Conservation (phyloP, 202 grass and related monocot species). For the Hordeum pubiflorum region DNA sequence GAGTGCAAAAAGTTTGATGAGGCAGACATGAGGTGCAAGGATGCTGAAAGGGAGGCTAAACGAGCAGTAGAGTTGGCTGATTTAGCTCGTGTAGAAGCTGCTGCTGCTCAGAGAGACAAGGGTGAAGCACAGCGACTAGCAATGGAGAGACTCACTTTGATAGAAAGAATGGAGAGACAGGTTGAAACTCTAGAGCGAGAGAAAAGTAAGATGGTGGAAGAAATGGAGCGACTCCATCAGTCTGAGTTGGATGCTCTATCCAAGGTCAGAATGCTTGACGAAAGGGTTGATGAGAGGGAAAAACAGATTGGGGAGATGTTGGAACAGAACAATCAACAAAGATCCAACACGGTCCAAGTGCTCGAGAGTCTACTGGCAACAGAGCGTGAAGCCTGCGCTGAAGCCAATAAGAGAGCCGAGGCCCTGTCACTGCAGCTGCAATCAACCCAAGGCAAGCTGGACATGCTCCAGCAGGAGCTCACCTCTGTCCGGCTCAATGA, state of each 20-base stretch:
- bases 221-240: constrained; percentile 62
- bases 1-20: constrained; percentile 87
- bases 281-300: constrained; percentile 78
- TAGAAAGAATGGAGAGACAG: constrained; percentile 80
- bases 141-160: constrained; percentile 69
- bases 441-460: constrained; percentile 82
- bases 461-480: constrained; percentile 84
- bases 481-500: constrained; percentile 71
- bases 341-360: constrained; percentile 88
- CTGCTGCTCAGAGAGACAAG: constrained; percentile 76
- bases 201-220: constrained; percentile 54
- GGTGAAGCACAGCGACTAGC: constrained; percentile 78
- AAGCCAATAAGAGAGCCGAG: constrained; percentile 84
- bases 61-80: constrained; percentile 84
- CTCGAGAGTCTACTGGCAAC: constrained; percentile 68
- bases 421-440: constrained; percentile 81
- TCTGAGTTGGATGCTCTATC: constrained; percentile 68
- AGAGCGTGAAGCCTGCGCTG: constrained; percentile 63
- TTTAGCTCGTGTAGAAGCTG: constrained; percentile 53
- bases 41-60: constrained; percentile 86
- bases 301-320: constrained; percentile 85
- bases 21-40: constrained; percentile 70
- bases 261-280: constrained; percentile 71
- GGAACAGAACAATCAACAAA: constrained; percentile 75
- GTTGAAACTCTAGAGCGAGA: constrained; percentile 71